Percentiles rank a stretch among this genome's conserved stretches.
Conservation (phyloP, 1,284 basidiomycete genomes). For the Leccinum pachyderme region DNA sequence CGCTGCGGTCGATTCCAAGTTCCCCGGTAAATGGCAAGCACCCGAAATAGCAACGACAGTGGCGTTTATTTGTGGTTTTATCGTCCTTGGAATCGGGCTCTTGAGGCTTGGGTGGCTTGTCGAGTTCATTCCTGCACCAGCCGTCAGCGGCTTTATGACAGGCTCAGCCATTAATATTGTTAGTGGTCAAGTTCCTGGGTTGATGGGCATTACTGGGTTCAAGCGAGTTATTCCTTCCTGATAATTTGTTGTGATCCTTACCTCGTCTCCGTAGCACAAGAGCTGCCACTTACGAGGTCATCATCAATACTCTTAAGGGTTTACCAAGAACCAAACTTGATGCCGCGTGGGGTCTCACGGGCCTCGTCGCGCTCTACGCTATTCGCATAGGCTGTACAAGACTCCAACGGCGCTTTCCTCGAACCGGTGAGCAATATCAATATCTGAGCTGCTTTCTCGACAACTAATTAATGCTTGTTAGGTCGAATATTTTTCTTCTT, state of each 20-base stretch:
- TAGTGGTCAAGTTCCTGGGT: constrained; percentile 80
- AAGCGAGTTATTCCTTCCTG: constrained; percentile 48
- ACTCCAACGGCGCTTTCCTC: constrained; percentile 67
- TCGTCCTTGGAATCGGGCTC: constrained; percentile 89
- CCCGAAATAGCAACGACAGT: constrained; percentile 84
- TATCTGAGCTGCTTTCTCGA: neutral
- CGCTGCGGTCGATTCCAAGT: constrained; percentile 51
- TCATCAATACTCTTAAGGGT: constrained; percentile 90
- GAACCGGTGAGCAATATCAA: constrained; percentile 43
- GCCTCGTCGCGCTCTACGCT: constrained; percentile 71
- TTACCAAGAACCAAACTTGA: constrained; percentile 74
- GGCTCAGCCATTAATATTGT: constrained; percentile 89
- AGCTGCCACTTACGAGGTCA: constrained; percentile 81
- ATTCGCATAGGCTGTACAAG: constrained; percentile 68
- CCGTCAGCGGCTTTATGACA: constrained; percentile 92
- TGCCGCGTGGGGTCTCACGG: constrained; percentile 88
- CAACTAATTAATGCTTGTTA: constrained; percentile 23
- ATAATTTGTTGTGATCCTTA: neutral
- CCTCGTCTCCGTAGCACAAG: constrained; percentile 56
- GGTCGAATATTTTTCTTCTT: constrained; percentile 85
- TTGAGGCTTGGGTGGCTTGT: constrained; percentile 92
- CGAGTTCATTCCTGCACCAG: constrained; percentile 91
- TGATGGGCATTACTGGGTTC: constrained; percentile 85
- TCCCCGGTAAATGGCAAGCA: constrained; percentile 55
- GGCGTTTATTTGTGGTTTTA: constrained; percentile 89